These are phyloP conservation scores for Euphorbia schlechtendalii DNA, from an alignment of 441 rosid species.

Conservation along the genomic window DNA sequence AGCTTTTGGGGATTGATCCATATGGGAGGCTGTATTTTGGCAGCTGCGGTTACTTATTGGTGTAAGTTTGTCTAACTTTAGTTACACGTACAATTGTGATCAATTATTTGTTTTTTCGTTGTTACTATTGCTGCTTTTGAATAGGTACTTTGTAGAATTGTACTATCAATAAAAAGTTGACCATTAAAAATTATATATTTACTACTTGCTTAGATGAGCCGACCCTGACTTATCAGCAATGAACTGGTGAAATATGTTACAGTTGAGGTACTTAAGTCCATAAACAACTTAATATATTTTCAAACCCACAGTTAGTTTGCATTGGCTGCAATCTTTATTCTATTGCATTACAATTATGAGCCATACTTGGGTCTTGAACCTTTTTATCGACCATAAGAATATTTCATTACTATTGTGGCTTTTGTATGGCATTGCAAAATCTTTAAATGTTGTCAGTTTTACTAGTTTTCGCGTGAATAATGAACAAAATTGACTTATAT, in stretches of 20 bases:
- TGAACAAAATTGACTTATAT: not conserved
- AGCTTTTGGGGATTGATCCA: constrained; percentile 68
- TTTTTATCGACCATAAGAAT: not conserved
- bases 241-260: no score
- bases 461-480: not conserved
- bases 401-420: not conserved
- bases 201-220: not conserved
- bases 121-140: not conserved
- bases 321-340: no score
- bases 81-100: constrained; percentile 12
- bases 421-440: not conserved
- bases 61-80: constrained; percentile 64
- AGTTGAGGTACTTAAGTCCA: no score
- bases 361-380: not conserved
- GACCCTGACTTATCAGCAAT: no score
- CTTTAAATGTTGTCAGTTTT: not conserved
- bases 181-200: no score
- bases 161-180: no score
- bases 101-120: constrained; percentile 11
- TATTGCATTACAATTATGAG: not conserved
- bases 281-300: no score
- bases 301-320: no score
- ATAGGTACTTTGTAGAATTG: not conserved
- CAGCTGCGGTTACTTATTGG: constrained; percentile 81
- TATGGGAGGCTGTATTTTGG: constrained; percentile 70